These are phyloP conservation scores for Geosmithia flava DNA, from an alignment of 2,329 filamentous ascomycete genomes.

Conservation along the genomic window DNA sequence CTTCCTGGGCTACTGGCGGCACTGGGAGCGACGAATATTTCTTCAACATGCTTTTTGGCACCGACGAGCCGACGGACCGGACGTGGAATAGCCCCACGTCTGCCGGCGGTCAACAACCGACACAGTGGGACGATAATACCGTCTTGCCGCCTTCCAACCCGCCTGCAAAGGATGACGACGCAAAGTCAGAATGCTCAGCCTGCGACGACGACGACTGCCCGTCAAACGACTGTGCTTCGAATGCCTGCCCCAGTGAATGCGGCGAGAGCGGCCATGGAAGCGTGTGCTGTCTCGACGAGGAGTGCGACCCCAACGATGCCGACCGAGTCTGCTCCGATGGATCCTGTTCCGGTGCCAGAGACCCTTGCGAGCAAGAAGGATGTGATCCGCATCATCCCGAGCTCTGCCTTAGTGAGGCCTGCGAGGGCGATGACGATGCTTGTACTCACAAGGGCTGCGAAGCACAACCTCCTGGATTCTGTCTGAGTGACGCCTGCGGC, in stretches of 20 bases:
- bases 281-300: constrained; percentile 22
- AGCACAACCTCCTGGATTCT: constrained; percentile 8
- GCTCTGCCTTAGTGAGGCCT: constrained; percentile 26
- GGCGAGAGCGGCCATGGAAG: constrained; percentile 14
- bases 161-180: background rate
- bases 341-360: constrained; percentile 1
- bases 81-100: too few species aligned
- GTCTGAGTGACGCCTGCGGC: constrained; percentile 11
- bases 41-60: background rate
- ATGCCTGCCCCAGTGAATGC: constrained; percentile 18
- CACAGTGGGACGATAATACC: background rate
- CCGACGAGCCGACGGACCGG: background rate
- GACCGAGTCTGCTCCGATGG: background rate
- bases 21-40: background rate
- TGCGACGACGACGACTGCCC: background rate
- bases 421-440: constrained; percentile 19
- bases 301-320: constrained; percentile 15
- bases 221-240: background rate
- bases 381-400: constrained; percentile 9
- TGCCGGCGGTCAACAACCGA: too few species aligned
- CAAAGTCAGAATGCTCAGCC: background rate
- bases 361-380: constrained; percentile 23
- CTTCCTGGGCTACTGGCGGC: background rate
- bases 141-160: background rate
- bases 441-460: constrained; percentile 15